A percentile compares a stretch with the other conserved stretches of the same genome.
These are phyloP conservation scores for Syzygium syzygioides DNA, from an alignment of 441 rosid genomes.

Conservation along the genomic window DNA sequence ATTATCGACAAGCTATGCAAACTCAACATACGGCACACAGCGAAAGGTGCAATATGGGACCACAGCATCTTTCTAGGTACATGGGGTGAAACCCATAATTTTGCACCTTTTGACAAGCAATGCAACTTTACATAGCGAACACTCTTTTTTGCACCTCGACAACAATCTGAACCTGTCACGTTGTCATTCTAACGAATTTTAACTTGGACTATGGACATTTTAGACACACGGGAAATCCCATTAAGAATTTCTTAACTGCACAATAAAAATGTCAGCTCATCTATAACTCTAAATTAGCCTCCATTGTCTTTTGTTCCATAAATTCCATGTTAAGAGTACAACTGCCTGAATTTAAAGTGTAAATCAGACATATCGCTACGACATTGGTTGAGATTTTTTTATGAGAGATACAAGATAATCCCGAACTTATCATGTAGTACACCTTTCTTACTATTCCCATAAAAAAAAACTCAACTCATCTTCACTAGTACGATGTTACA, in stretches of 20 bases:
- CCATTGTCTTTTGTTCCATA: not conserved
- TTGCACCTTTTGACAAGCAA: not conserved
- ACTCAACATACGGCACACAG: not conserved
- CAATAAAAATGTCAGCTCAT: not conserved
- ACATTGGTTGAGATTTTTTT: not conserved
- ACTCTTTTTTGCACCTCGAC: not conserved
- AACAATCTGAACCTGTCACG: not conserved
- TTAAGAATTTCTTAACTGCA: not conserved
- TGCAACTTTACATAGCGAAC: not conserved
- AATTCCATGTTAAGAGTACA: not conserved
- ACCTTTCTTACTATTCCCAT: not conserved
- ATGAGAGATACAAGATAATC: not conserved
- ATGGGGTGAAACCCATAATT: not conserved
- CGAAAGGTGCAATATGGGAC: not conserved
- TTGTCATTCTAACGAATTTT: not conserved
- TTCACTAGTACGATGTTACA: not conserved
- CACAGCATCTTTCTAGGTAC: not conserved
- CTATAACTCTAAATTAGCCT: not conserved
- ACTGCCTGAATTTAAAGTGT: not conserved
- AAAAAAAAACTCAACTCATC: not conserved
- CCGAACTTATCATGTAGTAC: not conserved
- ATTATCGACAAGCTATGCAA: not conserved
- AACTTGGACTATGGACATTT: not conserved
- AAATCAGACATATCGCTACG: not conserved
- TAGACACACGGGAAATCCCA: not conserved